These are phyloP conservation scores for Rhizophagus prolifer DNA, from an alignment of 192 early-diverging fungal genomes.

Conservation along the genomic window DNA sequence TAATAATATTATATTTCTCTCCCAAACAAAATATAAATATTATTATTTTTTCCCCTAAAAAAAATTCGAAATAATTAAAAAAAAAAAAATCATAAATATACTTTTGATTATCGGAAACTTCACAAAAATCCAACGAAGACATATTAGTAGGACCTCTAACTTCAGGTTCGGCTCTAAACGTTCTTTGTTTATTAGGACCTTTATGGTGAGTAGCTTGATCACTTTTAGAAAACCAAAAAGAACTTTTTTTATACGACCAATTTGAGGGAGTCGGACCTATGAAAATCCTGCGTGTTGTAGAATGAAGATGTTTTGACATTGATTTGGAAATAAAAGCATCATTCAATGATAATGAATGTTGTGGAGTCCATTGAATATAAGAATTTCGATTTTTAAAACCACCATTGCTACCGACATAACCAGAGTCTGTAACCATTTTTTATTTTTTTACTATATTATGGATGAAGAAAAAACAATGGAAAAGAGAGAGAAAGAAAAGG, in stretches of 20 bases:
- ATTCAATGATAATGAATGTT: background rate
- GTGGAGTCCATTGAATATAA: background rate
- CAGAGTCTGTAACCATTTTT: background rate
- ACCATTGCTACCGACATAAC: background rate
- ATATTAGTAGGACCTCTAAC: background rate
- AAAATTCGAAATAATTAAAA: background rate
- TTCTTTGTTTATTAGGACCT: background rate
- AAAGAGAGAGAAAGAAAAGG: too few relatives aligned
- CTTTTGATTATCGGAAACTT: background rate
- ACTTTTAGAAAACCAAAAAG: conserved; percentile 13
- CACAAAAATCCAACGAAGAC: conserved; percentile 1
- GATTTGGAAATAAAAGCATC: background rate
- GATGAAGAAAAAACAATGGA: too few relatives aligned
- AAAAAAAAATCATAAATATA: background rate
- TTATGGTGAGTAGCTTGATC: background rate
- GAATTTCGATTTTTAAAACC: background rate
- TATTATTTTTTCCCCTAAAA: background rate
- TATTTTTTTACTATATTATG: too few relatives aligned
- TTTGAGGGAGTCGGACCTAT: conserved; percentile 18
- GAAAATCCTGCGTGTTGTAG: conserved; percentile 15
- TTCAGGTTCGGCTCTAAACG: conserved; percentile 1
- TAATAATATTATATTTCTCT: background rate
- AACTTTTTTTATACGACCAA: conserved; percentile 19
- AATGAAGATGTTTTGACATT: conserved; percentile 4
- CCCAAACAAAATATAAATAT: too few relatives aligned